phyloP scores from a whole-genome alignment of 768 basidiomycete species.

The Tylopilus cervinicoccineus region DNA sequence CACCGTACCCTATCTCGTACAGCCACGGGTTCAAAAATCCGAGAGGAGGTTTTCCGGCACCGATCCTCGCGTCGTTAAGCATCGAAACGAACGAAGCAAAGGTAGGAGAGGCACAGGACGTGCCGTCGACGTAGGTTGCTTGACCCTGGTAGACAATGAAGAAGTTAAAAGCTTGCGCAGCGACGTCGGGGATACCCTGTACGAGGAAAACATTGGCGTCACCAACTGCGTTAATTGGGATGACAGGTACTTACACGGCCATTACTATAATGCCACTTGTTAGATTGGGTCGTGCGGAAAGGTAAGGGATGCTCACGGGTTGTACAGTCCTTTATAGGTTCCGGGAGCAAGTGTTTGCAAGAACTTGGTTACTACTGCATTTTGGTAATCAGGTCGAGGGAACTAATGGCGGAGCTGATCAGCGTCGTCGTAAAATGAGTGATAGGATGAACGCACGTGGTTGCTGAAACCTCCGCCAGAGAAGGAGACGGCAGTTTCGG shows the following conservation, averaged over 20 bases:
- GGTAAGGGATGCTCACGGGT: slow-evolving; percentile 38
- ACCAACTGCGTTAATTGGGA: too few relatives aligned
- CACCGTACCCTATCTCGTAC: slow-evolving; percentile 36
- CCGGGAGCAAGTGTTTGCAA: slow-evolving; percentile 42
- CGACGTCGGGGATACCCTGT: slow-evolving; percentile 62
- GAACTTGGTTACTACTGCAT: slow-evolving; percentile 40
- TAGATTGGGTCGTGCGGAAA: background rate
- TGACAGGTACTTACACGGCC: slow-evolving; percentile 46
- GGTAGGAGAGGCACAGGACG: slow-evolving; percentile 61
- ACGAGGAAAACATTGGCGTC: background rate
- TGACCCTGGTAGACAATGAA: slow-evolving; percentile 42
- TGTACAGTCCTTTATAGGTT: slow-evolving; percentile 57
- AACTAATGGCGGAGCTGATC: slow-evolving; percentile 35
- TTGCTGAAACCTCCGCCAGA: slow-evolving; percentile 76
- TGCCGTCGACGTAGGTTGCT: slow-evolving; percentile 48
- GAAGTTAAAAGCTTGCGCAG: slow-evolving; percentile 54
- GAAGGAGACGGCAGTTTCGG: slow-evolving; percentile 57
- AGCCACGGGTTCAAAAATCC: slow-evolving; percentile 67
- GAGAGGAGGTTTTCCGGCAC: slow-evolving; percentile 38
- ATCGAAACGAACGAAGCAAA: slow-evolving; percentile 63
- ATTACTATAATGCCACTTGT: slow-evolving; percentile 25
- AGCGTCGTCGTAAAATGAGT: slow-evolving; percentile 1
- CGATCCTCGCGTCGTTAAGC: slow-evolving; percentile 59
- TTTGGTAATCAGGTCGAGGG: slow-evolving; percentile 51
- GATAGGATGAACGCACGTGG: slow-evolving; percentile 37